Evolutionary conservation across 2,329 filamentous ascomycete genomes (phyloP).

Genomic region (Metarhizium brunneum): DNA sequence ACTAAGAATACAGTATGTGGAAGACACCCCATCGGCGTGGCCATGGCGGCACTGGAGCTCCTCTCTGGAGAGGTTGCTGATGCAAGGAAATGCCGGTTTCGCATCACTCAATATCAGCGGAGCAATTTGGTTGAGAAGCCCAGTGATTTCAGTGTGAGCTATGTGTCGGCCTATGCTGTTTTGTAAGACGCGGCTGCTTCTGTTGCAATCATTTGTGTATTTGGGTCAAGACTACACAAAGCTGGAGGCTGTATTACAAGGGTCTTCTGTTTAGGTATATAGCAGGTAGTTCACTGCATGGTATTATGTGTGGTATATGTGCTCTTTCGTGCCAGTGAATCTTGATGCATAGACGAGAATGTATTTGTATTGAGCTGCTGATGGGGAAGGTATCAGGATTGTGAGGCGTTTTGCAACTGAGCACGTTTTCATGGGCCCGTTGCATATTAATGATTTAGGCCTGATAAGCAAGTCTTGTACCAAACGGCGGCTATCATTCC

Average conservation of each 20-base stretch:
- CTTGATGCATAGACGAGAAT: no score
- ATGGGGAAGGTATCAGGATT: no score
- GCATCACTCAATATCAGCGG: slow-evolving; percentile 77
- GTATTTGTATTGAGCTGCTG: no score
- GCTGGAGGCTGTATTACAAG: neutral
- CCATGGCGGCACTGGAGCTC: slow-evolving; percentile 78
- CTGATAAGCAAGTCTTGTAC: no score
- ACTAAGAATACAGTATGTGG: slow-evolving; percentile 93
- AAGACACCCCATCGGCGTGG: slow-evolving; percentile 85
- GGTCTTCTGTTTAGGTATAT: no score
- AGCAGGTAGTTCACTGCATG: no score
- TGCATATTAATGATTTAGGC: no score
- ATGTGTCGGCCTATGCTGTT: slow-evolving; percentile 84
- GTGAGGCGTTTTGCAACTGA: no score
- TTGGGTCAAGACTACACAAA: neutral
- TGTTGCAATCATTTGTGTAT: neutral
- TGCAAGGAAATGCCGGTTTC: slow-evolving; percentile 50
- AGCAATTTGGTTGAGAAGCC: slow-evolving; percentile 64
- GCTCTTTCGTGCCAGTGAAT: no score
- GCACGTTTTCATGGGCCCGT: no score
- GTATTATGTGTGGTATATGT: no score
- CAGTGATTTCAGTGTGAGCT: slow-evolving; percentile 81
- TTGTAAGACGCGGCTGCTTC: slow-evolving; percentile 30
- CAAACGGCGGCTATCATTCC: no score
- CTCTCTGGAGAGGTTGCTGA: slow-evolving; percentile 33